Evolutionary conservation across 176 grass and related monocot species (phyloP).

Genomic region (Panicum miliaceum): DNA sequence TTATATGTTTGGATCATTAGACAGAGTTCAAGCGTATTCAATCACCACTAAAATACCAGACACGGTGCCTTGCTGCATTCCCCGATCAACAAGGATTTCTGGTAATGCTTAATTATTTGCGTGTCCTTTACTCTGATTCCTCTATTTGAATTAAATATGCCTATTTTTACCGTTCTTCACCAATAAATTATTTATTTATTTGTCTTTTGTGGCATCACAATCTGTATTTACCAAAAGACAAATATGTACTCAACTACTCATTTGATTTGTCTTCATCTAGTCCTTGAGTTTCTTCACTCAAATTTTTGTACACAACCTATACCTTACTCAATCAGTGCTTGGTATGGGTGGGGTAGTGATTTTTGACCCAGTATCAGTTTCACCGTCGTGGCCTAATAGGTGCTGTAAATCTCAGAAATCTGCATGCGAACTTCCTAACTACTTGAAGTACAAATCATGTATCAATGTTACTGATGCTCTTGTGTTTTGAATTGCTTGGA

Average conservation of each 20-base stretch:
- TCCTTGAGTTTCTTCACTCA: not conserved
- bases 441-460: conserved; percentile 20
- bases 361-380: not conserved
- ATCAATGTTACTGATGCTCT: conserved; percentile 4
- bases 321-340: conserved; percentile 14
- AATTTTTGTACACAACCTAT: not conserved
- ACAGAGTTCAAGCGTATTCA: conserved; percentile 89
- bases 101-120: conserved; percentile 53
- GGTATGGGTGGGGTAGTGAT: not conserved
- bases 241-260: conserved; percentile 8
- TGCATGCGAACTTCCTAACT: not conserved
- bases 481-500: not conserved
- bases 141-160: not conserved
- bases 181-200: conserved; percentile 28
- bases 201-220: not conserved
- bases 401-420: not conserved
- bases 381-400: not conserved
- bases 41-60: conserved; percentile 94
- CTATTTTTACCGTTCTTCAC: conserved; percentile 18
- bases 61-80: conserved; percentile 85
- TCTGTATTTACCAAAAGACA: conserved; percentile 35
- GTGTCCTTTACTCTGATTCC: conserved; percentile 15
- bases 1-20: conserved; percentile 52
- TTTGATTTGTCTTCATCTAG: not conserved
- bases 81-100: conserved; percentile 98